Conservation (phyloP, 768 basidiomycete genomes). For the Chlorophyllum brunneum region DNA sequence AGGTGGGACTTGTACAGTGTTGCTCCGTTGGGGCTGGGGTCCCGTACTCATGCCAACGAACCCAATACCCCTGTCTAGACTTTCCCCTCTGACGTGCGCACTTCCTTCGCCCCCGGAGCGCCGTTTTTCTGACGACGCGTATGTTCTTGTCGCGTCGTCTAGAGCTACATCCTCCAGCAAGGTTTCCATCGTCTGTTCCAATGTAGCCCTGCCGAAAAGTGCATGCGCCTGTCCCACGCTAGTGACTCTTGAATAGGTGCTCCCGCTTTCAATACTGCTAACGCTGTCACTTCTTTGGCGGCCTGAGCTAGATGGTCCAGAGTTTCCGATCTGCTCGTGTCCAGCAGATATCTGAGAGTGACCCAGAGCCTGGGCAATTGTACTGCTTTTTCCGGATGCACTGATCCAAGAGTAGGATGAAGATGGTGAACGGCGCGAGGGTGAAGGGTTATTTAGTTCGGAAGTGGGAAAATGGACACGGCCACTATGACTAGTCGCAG, state of each 20-base stretch:
- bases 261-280: slow-evolving; percentile 26
- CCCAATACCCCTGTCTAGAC: slow-evolving; percentile 2
- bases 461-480: slow-evolving; percentile 5
- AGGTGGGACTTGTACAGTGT: slow-evolving; percentile 43
- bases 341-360: slow-evolving; percentile 37
- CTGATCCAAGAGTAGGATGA: slow-evolving; percentile 23
- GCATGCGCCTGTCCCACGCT: slow-evolving; percentile 10
- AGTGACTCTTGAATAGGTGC: slow-evolving; percentile 27
- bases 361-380: slow-evolving; percentile 41
- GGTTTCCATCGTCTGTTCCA: slow-evolving; percentile 17
- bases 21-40: slow-evolving; percentile 38
- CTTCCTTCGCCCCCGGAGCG: neutral
- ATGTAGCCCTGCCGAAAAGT: slow-evolving; percentile 6
- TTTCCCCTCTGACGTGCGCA: neutral
- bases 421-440: slow-evolving; percentile 20
- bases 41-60: slow-evolving; percentile 14
- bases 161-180: slow-evolving; percentile 13
- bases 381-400: slow-evolving; percentile 14
- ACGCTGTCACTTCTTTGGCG: slow-evolving; percentile 26
- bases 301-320: slow-evolving; percentile 36
- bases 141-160: slow-evolving; percentile 11
- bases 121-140: slow-evolving; percentile 2
- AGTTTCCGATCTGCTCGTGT: slow-evolving; percentile 23
- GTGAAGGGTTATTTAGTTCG: neutral
- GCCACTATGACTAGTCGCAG: slow-evolving; percentile 9